A percentile compares a stretch with the other conserved stretches of the same genome.
Conservation (phyloP, 139 green algal genomes). For the Coccomyxa sp. region DNA sequence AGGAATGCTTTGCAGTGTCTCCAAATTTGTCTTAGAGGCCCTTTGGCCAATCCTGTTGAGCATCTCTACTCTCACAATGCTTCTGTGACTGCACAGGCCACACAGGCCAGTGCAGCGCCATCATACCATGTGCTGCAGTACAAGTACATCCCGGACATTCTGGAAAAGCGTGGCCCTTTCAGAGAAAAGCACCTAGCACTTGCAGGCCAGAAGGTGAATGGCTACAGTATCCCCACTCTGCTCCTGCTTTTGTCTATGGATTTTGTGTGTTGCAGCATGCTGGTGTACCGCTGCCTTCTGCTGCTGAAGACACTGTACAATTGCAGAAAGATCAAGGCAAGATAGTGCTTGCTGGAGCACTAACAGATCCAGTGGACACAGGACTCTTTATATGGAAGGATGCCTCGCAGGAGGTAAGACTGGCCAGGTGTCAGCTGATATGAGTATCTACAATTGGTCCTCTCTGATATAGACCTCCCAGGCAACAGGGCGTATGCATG, state of each 20-base stretch:
- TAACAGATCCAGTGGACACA: conserved; percentile 56
- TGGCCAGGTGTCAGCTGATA: background rate
- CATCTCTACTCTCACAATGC: too few species aligned
- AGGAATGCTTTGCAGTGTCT: background rate
- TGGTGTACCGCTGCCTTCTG: background rate
- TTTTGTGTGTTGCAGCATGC: background rate
- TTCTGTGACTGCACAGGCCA: conserved; percentile 13
- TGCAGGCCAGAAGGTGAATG: conserved; percentile 45
- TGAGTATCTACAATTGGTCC: too few species aligned
- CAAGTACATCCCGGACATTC: conserved; percentile 70
- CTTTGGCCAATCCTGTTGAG: background rate
- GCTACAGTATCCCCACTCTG: background rate
- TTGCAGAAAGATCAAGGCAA: conserved; percentile 52
- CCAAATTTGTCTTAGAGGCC: background rate
- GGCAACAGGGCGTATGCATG: too few species aligned
- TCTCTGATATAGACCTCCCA: too few species aligned
- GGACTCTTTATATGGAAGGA: conserved; percentile 64
- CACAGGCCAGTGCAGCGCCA: conserved; percentile 5
- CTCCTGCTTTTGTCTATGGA: background rate
- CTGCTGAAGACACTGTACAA: background rate
- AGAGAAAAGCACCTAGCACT: conserved; percentile 57
- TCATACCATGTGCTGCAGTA: conserved; percentile 42
- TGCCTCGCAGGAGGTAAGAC: conserved; percentile 2
- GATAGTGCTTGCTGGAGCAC: conserved; percentile 62
- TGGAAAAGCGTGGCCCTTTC: conserved; percentile 67